Evolutionary conservation across 2,329 filamentous ascomycete genomes (phyloP), one percentile per base, ranked within the genome.

Genomic region (Xylariales sp.): DNA sequence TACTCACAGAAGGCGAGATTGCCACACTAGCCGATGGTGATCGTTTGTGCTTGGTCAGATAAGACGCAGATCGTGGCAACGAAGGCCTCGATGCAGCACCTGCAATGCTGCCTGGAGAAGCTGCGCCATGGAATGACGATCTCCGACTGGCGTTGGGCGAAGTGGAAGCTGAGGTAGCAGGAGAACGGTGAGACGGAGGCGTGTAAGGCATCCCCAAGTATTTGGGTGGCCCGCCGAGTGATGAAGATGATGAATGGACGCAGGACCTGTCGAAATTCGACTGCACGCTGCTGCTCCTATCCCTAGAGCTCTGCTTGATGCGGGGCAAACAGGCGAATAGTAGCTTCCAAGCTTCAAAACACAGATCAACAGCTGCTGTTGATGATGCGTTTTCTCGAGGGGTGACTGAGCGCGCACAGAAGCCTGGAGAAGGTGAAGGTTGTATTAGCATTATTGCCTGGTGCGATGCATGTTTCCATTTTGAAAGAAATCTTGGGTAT

Each of bases 181-280:
- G 78, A 46, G 80, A 82, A 59, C 74, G 69, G 59, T 78, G 77
- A 55, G 82, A 79, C 49, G 87, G 87, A 46, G 87, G 86, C 65
- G 87, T 93, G 72, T 93, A 93, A 80, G 87, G 87, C 87, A 93
- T 93, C 70, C 76, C 70, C 62, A 62, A 55, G 42, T 51, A 51
- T 56, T 51, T 51, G 49, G 55, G 45, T 48, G 51, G 52, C 59
- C 54, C 49, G 39, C 43, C 39, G 31, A 41, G 31, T 16, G 46
- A 45, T 47, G 49, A 52, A 47, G 54, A 43, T 49, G 47, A 47
- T 46, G 53, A 52, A 44, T 45, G 38, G 31, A 50, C 38, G 43
- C 46, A 45, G 37, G 46, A 38, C 22, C 50, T 45, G 44, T 48
- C 38, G 36, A 43, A 42, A 45, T 57, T 51, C 37, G 50, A 36